Percentiles rank a stretch among this genome's conserved stretches.
These are phyloP conservation scores for Microcera coccophila DNA, from an alignment of 2,329 filamentous ascomycete species.

Conservation along the genomic window DNA sequence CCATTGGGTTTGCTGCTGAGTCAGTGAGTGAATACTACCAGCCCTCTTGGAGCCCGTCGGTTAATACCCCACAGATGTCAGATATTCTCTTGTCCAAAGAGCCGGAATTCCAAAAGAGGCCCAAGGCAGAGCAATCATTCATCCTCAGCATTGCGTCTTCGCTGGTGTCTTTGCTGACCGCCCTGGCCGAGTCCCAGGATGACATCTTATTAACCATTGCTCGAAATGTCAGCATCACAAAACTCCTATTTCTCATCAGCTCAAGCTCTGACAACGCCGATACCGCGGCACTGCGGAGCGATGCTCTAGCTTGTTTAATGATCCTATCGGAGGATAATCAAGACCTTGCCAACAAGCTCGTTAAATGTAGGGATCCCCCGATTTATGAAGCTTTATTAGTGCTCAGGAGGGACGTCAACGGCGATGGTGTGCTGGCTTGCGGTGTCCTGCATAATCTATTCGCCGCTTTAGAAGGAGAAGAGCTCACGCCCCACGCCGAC, in stretches of 20 bases:
- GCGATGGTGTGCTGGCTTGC: constrained; percentile 54
- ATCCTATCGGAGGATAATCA: constrained; percentile 59
- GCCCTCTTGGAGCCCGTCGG: neutral
- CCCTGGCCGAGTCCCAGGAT: constrained; percentile 56
- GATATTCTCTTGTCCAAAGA: constrained; percentile 42
- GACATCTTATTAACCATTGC: constrained; percentile 56
- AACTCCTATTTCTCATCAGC: constrained; percentile 53
- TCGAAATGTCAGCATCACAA: constrained; percentile 44
- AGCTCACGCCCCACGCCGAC: constrained; percentile 26
- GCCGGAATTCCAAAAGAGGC: constrained; percentile 42
- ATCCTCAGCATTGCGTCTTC: constrained; percentile 54
- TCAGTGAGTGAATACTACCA: constrained; percentile 27
- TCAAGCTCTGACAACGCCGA: constrained; percentile 42
- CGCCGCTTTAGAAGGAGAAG: constrained; percentile 35
- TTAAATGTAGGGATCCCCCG: constrained; percentile 43
- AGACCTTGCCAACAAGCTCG: constrained; percentile 49
- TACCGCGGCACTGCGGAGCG: constrained; percentile 39
- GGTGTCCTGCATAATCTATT: constrained; percentile 62
- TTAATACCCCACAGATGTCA: constrained; percentile 34
- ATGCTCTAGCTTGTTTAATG: constrained; percentile 53
- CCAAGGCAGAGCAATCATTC: constrained; percentile 51
- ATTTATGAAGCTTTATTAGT: constrained; percentile 49
- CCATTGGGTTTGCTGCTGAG: constrained; percentile 54
- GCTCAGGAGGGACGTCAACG: constrained; percentile 45
- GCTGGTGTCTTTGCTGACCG: constrained; percentile 49